Percentiles rank a stretch among this genome's conserved stretches.
Conservation (phyloP, 257 asterid genomes). For the Datura wrightii region DNA sequence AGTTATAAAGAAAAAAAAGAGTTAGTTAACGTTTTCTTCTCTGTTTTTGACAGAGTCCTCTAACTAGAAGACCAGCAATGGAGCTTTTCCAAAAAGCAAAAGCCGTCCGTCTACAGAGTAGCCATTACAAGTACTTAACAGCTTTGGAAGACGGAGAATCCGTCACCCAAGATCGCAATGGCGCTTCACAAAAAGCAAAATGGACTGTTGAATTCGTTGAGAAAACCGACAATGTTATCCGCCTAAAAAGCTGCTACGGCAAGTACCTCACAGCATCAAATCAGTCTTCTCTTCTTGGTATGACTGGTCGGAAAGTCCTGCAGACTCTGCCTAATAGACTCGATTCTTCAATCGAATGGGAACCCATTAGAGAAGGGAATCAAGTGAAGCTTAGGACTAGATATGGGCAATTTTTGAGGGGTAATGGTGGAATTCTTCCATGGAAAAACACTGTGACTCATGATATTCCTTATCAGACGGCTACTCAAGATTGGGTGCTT, state of each 20-base stretch:
- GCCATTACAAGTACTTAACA: conserved; percentile 50
- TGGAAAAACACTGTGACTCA: conserved; percentile 94
- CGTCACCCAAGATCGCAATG: conserved; percentile 49
- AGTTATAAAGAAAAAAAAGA: neutral
- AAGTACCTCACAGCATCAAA: conserved; percentile 55
- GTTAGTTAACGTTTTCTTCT: neutral
- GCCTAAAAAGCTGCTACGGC: conserved; percentile 48
- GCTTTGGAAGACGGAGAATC: conserved; percentile 53
- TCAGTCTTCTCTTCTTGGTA: conserved; percentile 49
- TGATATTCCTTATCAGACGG: conserved; percentile 83
- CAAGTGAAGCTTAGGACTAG: conserved; percentile 81
- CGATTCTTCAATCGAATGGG: conserved; percentile 95
- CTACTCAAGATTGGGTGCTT: conserved; percentile 78
- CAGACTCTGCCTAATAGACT: conserved; percentile 74
- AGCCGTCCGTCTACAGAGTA: conserved; percentile 42
- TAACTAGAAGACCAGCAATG: conserved; percentile 43
- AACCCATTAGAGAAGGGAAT: conserved; percentile 73
- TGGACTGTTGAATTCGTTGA: conserved; percentile 52
- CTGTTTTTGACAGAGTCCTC: conserved; percentile 36
- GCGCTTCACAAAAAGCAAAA: conserved; percentile 43
- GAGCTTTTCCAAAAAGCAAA: conserved; percentile 51
- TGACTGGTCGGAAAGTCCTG: conserved; percentile 81
- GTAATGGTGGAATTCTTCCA: conserved; percentile 89
- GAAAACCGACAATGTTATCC: conserved; percentile 40
- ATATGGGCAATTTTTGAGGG: conserved; percentile 86